Percentiles rank a stretch among this genome's conserved stretches.
These are phyloP conservation scores for Drosera spatulata DNA, from an alignment of 179 eudicot species.

Conservation along the genomic window DNA sequence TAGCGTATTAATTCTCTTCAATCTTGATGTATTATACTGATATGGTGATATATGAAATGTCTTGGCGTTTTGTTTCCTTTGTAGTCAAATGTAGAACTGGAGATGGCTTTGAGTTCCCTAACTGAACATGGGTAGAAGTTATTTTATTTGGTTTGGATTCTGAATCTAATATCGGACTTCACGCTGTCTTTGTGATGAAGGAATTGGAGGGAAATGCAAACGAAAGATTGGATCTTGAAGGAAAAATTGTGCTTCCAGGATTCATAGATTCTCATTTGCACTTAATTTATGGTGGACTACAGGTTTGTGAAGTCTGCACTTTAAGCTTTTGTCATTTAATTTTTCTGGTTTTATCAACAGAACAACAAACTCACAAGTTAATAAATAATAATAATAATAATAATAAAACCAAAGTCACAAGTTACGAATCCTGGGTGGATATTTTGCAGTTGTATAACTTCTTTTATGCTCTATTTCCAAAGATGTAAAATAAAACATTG, in stretches of 20 bases:
- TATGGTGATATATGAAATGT: no score
- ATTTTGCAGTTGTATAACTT: no score
- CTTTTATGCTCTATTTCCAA: no score
- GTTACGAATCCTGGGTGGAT: no score
- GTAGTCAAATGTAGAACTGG: neutral
- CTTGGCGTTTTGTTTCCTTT: no score
- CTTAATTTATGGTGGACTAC: slow-evolving; percentile 74
- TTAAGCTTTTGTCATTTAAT: neutral
- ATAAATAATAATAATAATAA: no score
- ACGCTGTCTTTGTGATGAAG: slow-evolving; percentile 24
- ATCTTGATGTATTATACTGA: no score
- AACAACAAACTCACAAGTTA: no score
- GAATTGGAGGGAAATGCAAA: slow-evolving; percentile 45
- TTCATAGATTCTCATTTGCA: slow-evolving; percentile 93
- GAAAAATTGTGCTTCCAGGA: slow-evolving; percentile 84
- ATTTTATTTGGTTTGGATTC: neutral
- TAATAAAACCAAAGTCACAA: no score
- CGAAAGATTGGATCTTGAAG: slow-evolving; percentile 42
- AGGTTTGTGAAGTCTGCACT: slow-evolving; percentile 33
- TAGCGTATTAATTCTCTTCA: no score
- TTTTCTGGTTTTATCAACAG: neutral
- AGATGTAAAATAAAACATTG: no score
- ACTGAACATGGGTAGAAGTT: neutral
- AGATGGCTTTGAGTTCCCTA: neutral
- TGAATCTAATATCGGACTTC: neutral